Evolutionary conservation across 1,284 basidiomycete species (phyloP), one percentile per base, ranked within the genome.

Genomic region (Papiliotrema nemorosa): DNA sequence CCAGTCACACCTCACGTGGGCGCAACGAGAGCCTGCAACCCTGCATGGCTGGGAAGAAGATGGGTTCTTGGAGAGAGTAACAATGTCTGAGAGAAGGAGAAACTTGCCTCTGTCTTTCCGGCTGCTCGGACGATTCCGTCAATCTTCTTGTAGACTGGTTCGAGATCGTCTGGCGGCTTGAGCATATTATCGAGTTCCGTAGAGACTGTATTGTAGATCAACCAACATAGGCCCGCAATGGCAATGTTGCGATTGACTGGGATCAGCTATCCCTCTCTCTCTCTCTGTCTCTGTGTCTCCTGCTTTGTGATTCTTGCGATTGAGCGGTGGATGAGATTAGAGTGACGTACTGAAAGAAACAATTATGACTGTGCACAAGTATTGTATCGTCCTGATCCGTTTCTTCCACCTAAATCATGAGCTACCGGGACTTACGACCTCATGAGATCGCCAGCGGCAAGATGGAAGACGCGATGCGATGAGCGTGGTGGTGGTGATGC

Each of bases 141-240:
- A 44, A 67, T 64, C 20, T 44, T 26, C 14, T 44, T 20, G 26
- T 59, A 49, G 9, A 63, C 42, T 16, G 53, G 45, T 3, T 59
- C 58, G 55, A 66, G 59, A 34, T 58, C 55, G 2, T 44, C 21
- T 9, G 64, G 62, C 3, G 65, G 65, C 26, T 54, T 44, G 33
- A 69, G 53, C 58, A 69, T 67, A 37, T 51, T 43, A 13, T 64
- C 53, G 22, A 69, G 54, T 45, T 69, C 67, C 16, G 54, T 54
- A 13, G 62, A 55, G 25, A 67, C 20, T 9, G 61, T 64, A 13
- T 48, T 38, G 55, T 67, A 69, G 52, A 67, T 62, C 18, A 67
- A 45, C 27, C 52, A 62, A 39, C 42, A 46, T 6, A 69, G 54
- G 5, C 44, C 53, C 12, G 58, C 59, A 24, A 57, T 52, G 4